phyloP scores from a whole-genome alignment of 2,329 filamentous ascomycete genomes.

The Pseudomassariella vexata region DNA sequence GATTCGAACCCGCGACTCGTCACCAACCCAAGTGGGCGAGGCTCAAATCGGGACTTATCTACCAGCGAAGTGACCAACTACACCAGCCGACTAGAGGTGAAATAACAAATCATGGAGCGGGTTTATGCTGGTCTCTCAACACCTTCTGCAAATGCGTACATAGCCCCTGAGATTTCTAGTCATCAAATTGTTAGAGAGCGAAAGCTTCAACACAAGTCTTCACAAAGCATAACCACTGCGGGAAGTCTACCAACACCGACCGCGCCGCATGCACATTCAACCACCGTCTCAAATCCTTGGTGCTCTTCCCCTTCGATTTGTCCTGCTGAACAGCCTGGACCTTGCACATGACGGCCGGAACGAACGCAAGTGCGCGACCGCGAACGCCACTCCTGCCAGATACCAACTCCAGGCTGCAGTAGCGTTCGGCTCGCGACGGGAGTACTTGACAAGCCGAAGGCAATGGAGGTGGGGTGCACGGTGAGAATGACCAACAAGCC shows the following conservation, averaged over 20 bases:
- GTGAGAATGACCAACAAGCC: constrained; percentile 20
- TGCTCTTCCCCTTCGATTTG: constrained; percentile 15
- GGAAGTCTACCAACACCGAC: constrained; percentile 21
- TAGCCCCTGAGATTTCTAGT: too few species aligned
- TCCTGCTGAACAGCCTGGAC: constrained; percentile 20
- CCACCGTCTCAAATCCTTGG: constrained; percentile 19
- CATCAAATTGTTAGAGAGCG: too few species aligned
- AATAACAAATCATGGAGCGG: too few species aligned
- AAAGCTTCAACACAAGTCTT: too few species aligned
- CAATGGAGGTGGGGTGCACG: constrained; percentile 20
- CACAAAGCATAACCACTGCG: constrained; percentile 25
- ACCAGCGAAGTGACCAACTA: too few species aligned
- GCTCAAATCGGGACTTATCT: too few species aligned
- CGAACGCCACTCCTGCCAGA: constrained; percentile 20
- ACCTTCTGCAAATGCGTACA: too few species aligned
- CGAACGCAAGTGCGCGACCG: constrained; percentile 25
- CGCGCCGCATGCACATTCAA: constrained; percentile 20
- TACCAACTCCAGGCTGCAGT: constrained; percentile 24
- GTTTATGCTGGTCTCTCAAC: too few species aligned
- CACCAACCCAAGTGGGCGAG: too few species aligned
- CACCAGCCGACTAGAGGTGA: too few species aligned
- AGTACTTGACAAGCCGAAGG: constrained; percentile 20
- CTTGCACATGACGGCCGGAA: constrained; percentile 21
- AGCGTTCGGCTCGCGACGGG: constrained; percentile 11
- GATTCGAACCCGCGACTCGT: too few species aligned